Percentiles rank a stretch among this genome's conserved stretches.
Evolutionary conservation across 768 basidiomycete genomes (phyloP).

Genomic region (Trametopsis cervina): DNA sequence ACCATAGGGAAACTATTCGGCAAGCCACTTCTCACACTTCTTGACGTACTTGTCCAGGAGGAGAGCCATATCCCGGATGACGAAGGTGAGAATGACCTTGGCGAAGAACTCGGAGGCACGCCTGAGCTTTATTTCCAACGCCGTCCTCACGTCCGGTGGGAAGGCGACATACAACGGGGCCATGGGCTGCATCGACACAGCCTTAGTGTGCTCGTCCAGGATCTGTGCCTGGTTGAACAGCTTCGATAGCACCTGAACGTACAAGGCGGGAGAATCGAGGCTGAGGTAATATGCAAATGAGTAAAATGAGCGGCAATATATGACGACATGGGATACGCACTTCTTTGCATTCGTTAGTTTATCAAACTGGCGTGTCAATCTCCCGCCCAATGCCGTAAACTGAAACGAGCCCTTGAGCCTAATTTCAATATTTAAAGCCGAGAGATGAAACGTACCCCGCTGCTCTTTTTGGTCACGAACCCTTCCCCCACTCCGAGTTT

Average conservation of each 20-base stretch:
- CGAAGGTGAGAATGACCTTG: conserved; percentile 81
- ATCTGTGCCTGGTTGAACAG: conserved; percentile 71
- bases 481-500: conserved; percentile 88
- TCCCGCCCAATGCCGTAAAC: conserved; percentile 64
- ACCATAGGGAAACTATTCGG: conserved; percentile 41
- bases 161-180: conserved; percentile 72
- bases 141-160: conserved; percentile 51
- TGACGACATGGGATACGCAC: conserved; percentile 35
- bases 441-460: conserved; percentile 34
- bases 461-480: conserved; percentile 75
- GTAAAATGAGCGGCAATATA: conserved; percentile 1
- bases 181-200: conserved; percentile 54
- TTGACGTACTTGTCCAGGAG: conserved; percentile 90
- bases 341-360: conserved; percentile 88
- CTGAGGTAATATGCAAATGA: conserved; percentile 30
- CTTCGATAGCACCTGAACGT: conserved; percentile 68
- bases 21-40: conserved; percentile 89
- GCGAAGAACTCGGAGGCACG: conserved; percentile 90
- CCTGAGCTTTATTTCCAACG: conserved; percentile 68
- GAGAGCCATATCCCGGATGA: conserved; percentile 80
- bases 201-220: conserved; percentile 83
- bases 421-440: too few relatives aligned
- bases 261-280: conserved; percentile 81
- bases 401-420: conserved; percentile 20
- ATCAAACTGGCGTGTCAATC: conserved; percentile 68